phyloP scores from a whole-genome alignment of 2,329 filamentous ascomycete species.

The Ophiocordyceps camponoti-floridani region DNA sequence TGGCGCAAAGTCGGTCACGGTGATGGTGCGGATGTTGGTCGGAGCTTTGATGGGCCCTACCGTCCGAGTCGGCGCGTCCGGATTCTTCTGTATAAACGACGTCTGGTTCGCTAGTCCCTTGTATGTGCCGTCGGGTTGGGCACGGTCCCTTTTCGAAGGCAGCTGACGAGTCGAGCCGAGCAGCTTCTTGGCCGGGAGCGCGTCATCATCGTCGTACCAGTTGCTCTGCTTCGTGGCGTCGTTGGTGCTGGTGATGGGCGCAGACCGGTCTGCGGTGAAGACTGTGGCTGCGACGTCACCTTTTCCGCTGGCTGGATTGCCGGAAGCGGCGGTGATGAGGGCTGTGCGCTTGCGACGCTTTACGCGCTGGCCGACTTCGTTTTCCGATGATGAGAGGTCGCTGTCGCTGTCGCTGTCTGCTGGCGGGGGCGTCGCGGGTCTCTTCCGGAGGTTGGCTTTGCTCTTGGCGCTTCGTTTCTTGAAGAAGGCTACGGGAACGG shows the following conservation, averaged over 20 bases:
- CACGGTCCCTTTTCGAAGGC: conserved; percentile 10
- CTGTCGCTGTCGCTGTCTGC: conserved; percentile 40
- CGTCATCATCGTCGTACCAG: conserved; percentile 65
- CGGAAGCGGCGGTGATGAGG: conserved; percentile 44
- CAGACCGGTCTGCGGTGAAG: conserved; percentile 41
- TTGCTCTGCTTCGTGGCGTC: conserved; percentile 81
- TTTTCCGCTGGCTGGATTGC: conserved; percentile 16
- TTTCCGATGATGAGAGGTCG: conserved; percentile 56
- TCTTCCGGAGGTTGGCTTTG: conserved; percentile 65
- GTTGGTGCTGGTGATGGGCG: conserved; percentile 49
- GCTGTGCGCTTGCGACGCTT: conserved; percentile 60
- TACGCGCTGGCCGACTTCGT: conserved; percentile 56
- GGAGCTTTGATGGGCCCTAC: conserved; percentile 80
- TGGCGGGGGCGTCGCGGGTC: conserved; percentile 59
- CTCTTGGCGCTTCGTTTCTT: conserved; percentile 70
- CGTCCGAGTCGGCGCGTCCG: conserved; percentile 47
- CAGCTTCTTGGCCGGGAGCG: conserved; percentile 30
- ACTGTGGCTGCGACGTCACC: conserved; percentile 29
- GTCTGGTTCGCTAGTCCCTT: conserved; percentile 56
- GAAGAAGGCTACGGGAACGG: conserved; percentile 47
- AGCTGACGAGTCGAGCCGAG: conserved; percentile 34
- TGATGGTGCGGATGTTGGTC: conserved; percentile 80
- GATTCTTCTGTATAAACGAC: conserved; percentile 65
- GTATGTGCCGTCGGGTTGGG: conserved; percentile 47
- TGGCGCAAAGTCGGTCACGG: conserved; percentile 75